Conservation (phyloP, 2,329 filamentous ascomycete genomes). For the Fusarium pininemorale region DNA sequence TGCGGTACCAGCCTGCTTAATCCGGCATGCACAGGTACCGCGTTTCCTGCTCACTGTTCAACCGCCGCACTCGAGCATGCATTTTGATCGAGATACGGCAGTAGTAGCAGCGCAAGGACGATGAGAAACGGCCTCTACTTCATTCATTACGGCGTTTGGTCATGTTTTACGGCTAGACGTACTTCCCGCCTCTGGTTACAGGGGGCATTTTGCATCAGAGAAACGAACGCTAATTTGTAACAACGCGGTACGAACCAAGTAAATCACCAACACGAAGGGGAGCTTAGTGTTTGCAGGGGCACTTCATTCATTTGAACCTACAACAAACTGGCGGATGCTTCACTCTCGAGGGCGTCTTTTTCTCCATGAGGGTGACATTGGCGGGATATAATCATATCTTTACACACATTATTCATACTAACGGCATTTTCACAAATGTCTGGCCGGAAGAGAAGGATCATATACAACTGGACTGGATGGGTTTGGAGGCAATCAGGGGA, state of each 20-base stretch:
- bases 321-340: constrained; percentile 17
- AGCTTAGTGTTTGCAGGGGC: constrained; percentile 30
- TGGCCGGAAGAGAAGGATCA: constrained; percentile 17
- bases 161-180: constrained; percentile 37
- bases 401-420: constrained; percentile 19
- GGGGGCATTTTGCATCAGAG: constrained; percentile 14
- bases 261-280: constrained; percentile 16
- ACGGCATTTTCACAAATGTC: constrained; percentile 24
- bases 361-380: constrained; percentile 12
- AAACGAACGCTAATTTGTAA: constrained; percentile 33
- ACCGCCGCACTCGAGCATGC: constrained; percentile 11
- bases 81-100: constrained; percentile 1
- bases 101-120: constrained; percentile 20
- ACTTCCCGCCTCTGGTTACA: constrained; percentile 29
- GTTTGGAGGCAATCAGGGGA: constrained; percentile 10
- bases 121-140: constrained; percentile 40
- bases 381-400: constrained; percentile 27
- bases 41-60: constrained; percentile 6
- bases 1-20: neutral
- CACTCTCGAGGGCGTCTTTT: constrained; percentile 24
- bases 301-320: constrained; percentile 30
- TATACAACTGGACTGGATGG: constrained; percentile 22
- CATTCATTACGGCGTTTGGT: constrained; percentile 38
- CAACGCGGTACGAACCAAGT: constrained; percentile 25
- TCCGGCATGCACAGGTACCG: neutral